Conservation (phyloP, 2,329 filamentous ascomycete species). For the Microcyclosporella mali region DNA sequence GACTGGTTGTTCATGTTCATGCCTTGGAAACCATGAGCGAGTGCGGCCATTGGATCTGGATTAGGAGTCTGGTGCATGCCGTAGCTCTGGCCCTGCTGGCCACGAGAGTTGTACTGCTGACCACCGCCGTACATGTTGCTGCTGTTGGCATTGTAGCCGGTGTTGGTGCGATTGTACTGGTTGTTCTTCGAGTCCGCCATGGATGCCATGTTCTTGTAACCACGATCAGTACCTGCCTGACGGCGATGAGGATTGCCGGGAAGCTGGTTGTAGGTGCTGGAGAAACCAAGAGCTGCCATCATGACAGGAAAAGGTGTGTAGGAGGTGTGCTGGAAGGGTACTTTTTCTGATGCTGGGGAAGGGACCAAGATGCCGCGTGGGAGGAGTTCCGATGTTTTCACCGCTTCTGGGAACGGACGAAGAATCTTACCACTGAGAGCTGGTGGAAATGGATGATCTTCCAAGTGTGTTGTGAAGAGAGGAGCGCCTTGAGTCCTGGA, state of each 20-base stretch:
- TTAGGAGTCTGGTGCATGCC: constrained; percentile 29
- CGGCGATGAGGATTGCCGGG: constrained; percentile 16
- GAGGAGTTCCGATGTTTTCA: constrained; percentile 4
- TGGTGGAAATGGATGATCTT: constrained; percentile 23
- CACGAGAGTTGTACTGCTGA: constrained; percentile 28
- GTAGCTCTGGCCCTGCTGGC: constrained; percentile 29
- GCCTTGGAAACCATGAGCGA: constrained; percentile 37
- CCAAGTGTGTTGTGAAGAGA: constrained; percentile 14
- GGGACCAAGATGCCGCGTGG: constrained; percentile 9
- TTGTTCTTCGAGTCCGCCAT: constrained; percentile 31
- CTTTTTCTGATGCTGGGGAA: constrained; percentile 7
- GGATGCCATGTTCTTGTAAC: constrained; percentile 26
- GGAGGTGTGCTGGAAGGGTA: constrained; percentile 8
- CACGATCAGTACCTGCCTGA: constrained; percentile 17
- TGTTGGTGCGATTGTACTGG: constrained; percentile 25
- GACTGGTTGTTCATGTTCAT: constrained; percentile 33
- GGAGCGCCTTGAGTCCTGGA: constrained; percentile 10
- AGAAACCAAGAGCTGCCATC: constrained; percentile 13
- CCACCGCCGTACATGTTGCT: constrained; percentile 26
- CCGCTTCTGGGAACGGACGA: constrained; percentile 8
- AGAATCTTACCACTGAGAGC: constrained; percentile 21
- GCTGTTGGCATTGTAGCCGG: constrained; percentile 24
- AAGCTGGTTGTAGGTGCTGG: constrained; percentile 13
- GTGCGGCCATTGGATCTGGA: constrained; percentile 30
- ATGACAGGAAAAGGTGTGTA: constrained; percentile 6